Conservation (phyloP, 2,329 filamentous ascomycete species). For the Paramyrothecium roridum region DNA sequence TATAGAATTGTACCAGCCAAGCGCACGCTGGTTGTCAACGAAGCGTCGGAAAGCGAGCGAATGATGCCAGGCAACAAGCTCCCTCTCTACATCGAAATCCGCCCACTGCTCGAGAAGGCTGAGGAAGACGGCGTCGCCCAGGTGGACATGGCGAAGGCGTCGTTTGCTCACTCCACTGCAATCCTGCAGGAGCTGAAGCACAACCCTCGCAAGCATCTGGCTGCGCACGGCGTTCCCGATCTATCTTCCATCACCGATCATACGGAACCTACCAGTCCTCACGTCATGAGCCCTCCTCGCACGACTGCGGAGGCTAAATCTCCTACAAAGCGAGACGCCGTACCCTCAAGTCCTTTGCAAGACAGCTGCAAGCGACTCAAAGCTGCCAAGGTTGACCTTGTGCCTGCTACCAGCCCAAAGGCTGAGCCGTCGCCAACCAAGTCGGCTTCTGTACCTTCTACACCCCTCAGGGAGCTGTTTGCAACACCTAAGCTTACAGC, state of each 20-base stretch:
- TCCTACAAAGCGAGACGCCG: constrained; percentile 24
- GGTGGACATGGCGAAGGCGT: constrained; percentile 21
- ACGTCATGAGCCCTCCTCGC: constrained; percentile 14
- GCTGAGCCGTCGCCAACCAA: constrained; percentile 25
- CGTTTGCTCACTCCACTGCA: constrained; percentile 18
- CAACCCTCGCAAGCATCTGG: constrained; percentile 17
- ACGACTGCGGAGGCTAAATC: constrained; percentile 21
- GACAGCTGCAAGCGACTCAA: constrained; percentile 19
- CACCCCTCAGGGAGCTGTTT: constrained; percentile 13
- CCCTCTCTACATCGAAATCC: constrained; percentile 17
- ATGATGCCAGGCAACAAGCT: constrained; percentile 21
- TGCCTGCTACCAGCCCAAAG: constrained; percentile 18
- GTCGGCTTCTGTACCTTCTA: constrained; percentile 20
- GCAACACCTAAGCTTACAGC: neutral
- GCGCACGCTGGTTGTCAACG: constrained; percentile 17
- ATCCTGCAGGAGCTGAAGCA: constrained; percentile 13
- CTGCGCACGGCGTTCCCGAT: constrained; percentile 16
- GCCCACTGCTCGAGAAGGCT: constrained; percentile 19
- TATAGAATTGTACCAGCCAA: constrained; percentile 20
- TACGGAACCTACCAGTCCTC: constrained; percentile 22
- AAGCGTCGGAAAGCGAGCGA: constrained; percentile 6
- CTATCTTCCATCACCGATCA: constrained; percentile 23
- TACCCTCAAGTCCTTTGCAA: constrained; percentile 22
- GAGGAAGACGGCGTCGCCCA: constrained; percentile 10
- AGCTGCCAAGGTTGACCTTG: constrained; percentile 23